Conservation (phyloP, 1,139 yeast species). For the Blastobotrys buckinghamii region DNA sequence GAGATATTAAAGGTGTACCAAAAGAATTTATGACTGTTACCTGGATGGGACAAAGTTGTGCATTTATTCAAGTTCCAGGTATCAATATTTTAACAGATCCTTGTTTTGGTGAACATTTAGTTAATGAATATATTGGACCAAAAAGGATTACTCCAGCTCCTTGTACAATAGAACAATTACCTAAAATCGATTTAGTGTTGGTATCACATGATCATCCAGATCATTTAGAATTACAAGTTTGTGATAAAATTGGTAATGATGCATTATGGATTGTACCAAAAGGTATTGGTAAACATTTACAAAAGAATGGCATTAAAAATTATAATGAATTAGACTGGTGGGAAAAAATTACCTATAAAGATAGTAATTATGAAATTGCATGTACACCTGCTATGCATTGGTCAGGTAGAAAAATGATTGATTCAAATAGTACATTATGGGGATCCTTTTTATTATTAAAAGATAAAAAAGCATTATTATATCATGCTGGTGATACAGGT, state of each 20-base stretch:
- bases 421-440: conserved; percentile 80
- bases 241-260: conserved; percentile 51
- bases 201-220: conserved; percentile 96
- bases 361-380: conserved; percentile 58
- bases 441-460: conserved; percentile 70
- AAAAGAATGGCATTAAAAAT: conserved; percentile 49
- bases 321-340: conserved; percentile 83
- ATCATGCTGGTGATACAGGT: conserved; percentile 95
- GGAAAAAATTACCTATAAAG: conserved; percentile 47
- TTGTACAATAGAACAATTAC: conserved; percentile 54
- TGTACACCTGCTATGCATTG: conserved; percentile 98
- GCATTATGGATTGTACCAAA: conserved; percentile 81
- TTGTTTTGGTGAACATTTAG: conserved; percentile 60
- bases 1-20: conserved; percentile 15
- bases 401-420: conserved; percentile 79
- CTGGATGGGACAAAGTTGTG: conserved; percentile 93
- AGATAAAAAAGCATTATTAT: conserved; percentile 63
- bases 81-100: conserved; percentile 83
- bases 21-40: conserved; percentile 52
- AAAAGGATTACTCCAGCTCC: conserved; percentile 73
- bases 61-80: conserved; percentile 64
- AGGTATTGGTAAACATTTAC: conserved; percentile 62
- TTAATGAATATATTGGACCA: conserved; percentile 68
- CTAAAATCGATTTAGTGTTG: conserved; percentile 61
- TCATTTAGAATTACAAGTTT: conserved; percentile 66